Percentiles rank a stretch among this genome's conserved stretches.
These are phyloP conservation scores for thale cress (Arabidopsis thaliana) DNA, from an alignment of 345 rosid genomes.

Conservation along the genomic window TAIR10.1 NC_003071.7:18533501-18534000, in stretches of 20 bases:
- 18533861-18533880: constrained; percentile 19
- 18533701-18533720: neutral
- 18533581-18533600: neutral
- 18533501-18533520: neutral
- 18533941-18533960: constrained; percentile 31
- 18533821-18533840: constrained; percentile 12
- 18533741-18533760: neutral
- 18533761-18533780: neutral
- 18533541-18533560: constrained; percentile 8
- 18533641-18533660: neutral
- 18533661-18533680: neutral
- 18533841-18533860: constrained; percentile 31
- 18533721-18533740: neutral
- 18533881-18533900: constrained; percentile 26
- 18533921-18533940: constrained; percentile 11
- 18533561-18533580: neutral
- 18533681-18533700: neutral
- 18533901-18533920: constrained; percentile 3
- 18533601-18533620: neutral
- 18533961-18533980: constrained; percentile 35
- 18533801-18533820: neutral
- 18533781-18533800: neutral
- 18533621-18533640: neutral
- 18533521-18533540: neutral
- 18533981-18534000: constrained; percentile 3